A percentile compares a stretch with the other conserved stretches of the same genome.
Evolutionary conservation across 2,329 filamentous ascomycete species (phyloP).

Genomic region (Grosmannia clavigera): DNA sequence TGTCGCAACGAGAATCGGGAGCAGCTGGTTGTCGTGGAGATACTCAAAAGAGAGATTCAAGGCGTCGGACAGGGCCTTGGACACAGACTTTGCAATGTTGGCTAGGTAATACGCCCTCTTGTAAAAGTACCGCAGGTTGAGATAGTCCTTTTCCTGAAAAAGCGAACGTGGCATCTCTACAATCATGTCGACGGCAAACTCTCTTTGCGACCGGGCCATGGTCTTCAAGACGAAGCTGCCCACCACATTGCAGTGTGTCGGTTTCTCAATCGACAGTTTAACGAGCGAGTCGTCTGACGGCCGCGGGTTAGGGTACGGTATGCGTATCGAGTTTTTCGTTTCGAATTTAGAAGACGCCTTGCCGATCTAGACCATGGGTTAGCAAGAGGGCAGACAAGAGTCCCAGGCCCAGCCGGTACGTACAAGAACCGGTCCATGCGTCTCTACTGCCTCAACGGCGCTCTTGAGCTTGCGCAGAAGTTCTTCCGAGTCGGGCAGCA

Average conservation of each 20-base stretch:
- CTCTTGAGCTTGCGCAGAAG: conserved; percentile 40
- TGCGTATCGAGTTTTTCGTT: conserved; percentile 52
- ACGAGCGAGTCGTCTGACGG: conserved; percentile 68
- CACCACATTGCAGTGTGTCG: conserved; percentile 70
- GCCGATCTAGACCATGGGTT: conserved; percentile 35
- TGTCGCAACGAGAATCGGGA: conserved; percentile 47
- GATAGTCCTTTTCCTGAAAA: conserved; percentile 90
- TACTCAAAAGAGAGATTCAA: conserved; percentile 51
- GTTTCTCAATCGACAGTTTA: conserved; percentile 66
- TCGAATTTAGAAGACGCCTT: conserved; percentile 58
- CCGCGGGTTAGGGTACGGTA: conserved; percentile 75
- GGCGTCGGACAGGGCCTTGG: conserved; percentile 36
- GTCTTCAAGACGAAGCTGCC: conserved; percentile 76
- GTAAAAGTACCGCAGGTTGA: conserved; percentile 88
- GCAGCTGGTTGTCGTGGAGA: conserved; percentile 61
- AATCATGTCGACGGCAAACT: conserved; percentile 63
- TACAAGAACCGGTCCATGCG: conserved; percentile 39
- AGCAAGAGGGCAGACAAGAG: neutral
- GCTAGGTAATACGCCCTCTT: conserved; percentile 87
- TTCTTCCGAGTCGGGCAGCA: conserved; percentile 34
- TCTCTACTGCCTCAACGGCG: conserved; percentile 35
- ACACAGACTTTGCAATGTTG: conserved; percentile 59
- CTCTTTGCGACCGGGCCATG: conserved; percentile 50
- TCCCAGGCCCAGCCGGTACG: conserved; percentile 14
- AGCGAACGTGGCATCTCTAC: conserved; percentile 69